Conservation (phyloP, 2,329 filamentous ascomycete species). For the Epichloe festucae region DNA sequence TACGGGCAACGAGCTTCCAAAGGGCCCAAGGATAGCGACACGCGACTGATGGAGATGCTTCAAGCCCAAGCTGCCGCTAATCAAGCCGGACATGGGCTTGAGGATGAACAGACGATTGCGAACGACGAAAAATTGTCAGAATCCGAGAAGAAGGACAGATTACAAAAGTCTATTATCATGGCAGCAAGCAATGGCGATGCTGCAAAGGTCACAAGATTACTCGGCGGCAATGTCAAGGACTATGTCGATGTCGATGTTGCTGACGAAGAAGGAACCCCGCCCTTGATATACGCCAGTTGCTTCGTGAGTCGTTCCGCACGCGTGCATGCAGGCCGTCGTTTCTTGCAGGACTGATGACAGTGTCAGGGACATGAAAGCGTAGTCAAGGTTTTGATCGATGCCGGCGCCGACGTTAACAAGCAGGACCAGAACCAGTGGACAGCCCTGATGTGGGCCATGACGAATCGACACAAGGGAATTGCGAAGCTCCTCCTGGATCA, state of each 20-base stretch:
- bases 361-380: slow-evolving; percentile 73
- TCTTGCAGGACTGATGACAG: slow-evolving; percentile 2
- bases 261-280: slow-evolving; percentile 92
- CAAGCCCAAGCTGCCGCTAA: slow-evolving; percentile 81
- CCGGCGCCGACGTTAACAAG: slow-evolving; percentile 78
- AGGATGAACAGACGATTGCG: slow-evolving; percentile 70
- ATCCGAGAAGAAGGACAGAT: slow-evolving; percentile 61
- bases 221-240: slow-evolving; percentile 58
- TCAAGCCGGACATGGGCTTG: slow-evolving; percentile 56
- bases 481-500: slow-evolving; percentile 86
- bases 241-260: slow-evolving; percentile 77
- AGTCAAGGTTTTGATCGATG: slow-evolving; percentile 69
- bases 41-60: slow-evolving; percentile 87
- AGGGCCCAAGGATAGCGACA: slow-evolving; percentile 60
- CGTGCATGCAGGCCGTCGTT: neutral
- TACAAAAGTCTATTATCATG: slow-evolving; percentile 87
- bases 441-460: slow-evolving; percentile 99
- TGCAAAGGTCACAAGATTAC: slow-evolving; percentile 61
- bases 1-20: slow-evolving; percentile 49
- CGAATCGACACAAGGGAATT: slow-evolving; percentile 91
- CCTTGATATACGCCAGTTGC: slow-evolving; percentile 93
- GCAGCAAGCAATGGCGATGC: slow-evolving; percentile 93
- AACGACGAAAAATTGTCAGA: slow-evolving; percentile 60
- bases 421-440: slow-evolving; percentile 97
- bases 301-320: slow-evolving; percentile 50